Percentiles rank a stretch among this genome's conserved stretches.
phyloP scores from a whole-genome alignment of 768 basidiomycete species.

The Strobilomyces dryophilus region DNA sequence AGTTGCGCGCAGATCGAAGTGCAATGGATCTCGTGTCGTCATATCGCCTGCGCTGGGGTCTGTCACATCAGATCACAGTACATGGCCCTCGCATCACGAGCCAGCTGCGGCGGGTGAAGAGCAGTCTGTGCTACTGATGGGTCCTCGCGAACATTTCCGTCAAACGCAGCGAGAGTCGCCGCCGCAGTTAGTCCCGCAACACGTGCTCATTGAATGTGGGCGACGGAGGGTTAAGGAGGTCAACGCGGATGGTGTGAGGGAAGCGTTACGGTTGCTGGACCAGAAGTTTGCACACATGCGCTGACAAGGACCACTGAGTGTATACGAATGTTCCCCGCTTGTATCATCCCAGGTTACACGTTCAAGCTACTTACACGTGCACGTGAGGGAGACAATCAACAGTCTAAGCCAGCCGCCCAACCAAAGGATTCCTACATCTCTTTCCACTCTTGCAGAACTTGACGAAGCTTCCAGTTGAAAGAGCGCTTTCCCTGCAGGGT shows the following conservation, averaged over 20 bases:
- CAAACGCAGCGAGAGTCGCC: conserved; percentile 41
- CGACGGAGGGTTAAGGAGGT: conserved; percentile 61
- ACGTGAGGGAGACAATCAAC: not conserved
- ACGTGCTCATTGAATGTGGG: conserved; percentile 60
- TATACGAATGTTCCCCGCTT: not conserved
- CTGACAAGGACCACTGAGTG: conserved; percentile 8
- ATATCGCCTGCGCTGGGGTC: conserved; percentile 52
- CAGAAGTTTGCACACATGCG: conserved; percentile 46
- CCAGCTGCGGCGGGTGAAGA: conserved; percentile 18
- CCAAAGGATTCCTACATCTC: conserved; percentile 3
- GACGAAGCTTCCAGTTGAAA: conserved; percentile 37
- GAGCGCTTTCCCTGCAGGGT: conserved; percentile 32
- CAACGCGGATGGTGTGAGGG: conserved; percentile 65
- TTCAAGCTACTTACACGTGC: not conserved
- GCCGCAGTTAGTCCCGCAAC: conserved; percentile 55
- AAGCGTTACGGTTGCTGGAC: conserved; percentile 74
- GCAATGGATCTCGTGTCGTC: conserved; percentile 64
- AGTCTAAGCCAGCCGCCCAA: not conserved
- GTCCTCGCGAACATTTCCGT: conserved; percentile 51
- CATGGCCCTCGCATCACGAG: conserved; percentile 10
- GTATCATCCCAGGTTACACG: conserved; percentile 2
- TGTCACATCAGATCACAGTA: conserved; percentile 43
- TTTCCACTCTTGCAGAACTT: conserved; percentile 25
- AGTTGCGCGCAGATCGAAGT: conserved; percentile 77
- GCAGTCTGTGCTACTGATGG: conserved; percentile 45